Conservation (phyloP, 225 moss, liverwort and hornwort genomes). For the Marchantia paleacea region DNA sequence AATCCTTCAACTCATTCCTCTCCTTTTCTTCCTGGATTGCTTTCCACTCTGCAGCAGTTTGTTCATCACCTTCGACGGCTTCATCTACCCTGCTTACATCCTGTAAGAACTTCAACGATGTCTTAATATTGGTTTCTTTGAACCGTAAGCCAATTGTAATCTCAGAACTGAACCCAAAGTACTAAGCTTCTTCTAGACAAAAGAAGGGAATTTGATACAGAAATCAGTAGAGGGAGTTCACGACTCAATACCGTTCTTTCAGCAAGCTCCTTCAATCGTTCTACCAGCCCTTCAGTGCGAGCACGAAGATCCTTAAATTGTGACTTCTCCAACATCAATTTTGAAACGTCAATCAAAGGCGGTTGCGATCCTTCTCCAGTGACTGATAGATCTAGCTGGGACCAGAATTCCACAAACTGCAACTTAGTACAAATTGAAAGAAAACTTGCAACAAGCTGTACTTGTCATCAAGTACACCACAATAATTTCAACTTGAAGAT, state of each 20-base stretch:
- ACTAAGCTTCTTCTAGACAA: background rate
- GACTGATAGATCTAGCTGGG: constrained; percentile 88
- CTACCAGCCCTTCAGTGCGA: constrained; percentile 53
- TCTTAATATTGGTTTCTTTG: background rate
- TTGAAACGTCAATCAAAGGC: constrained; percentile 51
- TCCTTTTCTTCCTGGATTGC: constrained; percentile 51
- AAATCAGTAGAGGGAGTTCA: background rate
- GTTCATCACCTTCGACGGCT: constrained; percentile 24
- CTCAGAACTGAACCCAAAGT: background rate
- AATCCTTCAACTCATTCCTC: constrained; percentile 66
- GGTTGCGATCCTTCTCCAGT: constrained; percentile 64
- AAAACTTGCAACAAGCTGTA: too few species aligned
- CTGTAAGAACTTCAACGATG: constrained; percentile 12
- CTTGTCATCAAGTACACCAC: too few species aligned
- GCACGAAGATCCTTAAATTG: constrained; percentile 67
- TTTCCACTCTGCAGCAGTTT: constrained; percentile 42
- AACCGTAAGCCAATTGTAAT: background rate
- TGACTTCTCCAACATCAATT: constrained; percentile 48
- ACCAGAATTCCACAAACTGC: constrained; percentile 10
- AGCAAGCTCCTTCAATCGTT: constrained; percentile 61
- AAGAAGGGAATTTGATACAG: background rate
- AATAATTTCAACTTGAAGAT: too few species aligned
- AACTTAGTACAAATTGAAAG: constrained; percentile 16
- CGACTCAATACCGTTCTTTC: constrained; percentile 50
- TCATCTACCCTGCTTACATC: constrained; percentile 21